These are phyloP conservation scores for Chamaecyparis obtusa DNA, from an alignment of 75 land plant species.

Conservation along the genomic window DNA sequence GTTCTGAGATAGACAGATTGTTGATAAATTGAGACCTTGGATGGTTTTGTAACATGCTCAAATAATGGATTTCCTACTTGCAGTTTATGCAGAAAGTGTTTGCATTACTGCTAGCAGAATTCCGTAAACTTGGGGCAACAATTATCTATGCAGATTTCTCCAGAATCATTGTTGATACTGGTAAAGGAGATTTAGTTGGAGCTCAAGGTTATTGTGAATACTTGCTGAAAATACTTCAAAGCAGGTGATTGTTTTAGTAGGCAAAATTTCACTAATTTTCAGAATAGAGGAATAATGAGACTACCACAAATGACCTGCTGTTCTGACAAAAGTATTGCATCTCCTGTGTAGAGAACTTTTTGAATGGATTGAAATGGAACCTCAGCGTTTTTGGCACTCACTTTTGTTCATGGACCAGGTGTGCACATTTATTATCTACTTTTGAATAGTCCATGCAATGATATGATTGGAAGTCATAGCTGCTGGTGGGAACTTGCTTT, in stretches of 20 bases:
- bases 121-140: slow-evolving; percentile 86
- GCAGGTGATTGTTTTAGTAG: slow-evolving; percentile 46
- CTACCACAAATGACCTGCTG: background rate
- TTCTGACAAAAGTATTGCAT: slow-evolving; percentile 7
- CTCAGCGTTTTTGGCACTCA: slow-evolving; percentile 87
- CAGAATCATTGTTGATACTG: slow-evolving; percentile 85
- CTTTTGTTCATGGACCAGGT: slow-evolving; percentile 99
- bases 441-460: background rate
- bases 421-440: background rate
- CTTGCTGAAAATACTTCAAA: slow-evolving; percentile 77
- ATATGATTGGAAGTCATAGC: background rate
- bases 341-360: slow-evolving; percentile 71
- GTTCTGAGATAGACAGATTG: background rate
- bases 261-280: background rate
- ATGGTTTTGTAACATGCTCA: background rate
- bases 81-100: slow-evolving; percentile 98
- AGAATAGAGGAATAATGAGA: background rate
- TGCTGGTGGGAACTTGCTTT: background rate
- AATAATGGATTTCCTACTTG: background rate
- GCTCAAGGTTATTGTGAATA: slow-evolving; percentile 93
- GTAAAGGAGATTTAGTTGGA: slow-evolving; percentile 64
- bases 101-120: slow-evolving; percentile 82
- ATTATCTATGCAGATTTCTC: slow-evolving; percentile 92
- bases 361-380: slow-evolving; percentile 99
- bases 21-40: background rate